Evolutionary conservation across 768 basidiomycete genomes (phyloP), one percentile per base, ranked within the genome.

Genomic region (Lactarius pseudohatsudake): DNA sequence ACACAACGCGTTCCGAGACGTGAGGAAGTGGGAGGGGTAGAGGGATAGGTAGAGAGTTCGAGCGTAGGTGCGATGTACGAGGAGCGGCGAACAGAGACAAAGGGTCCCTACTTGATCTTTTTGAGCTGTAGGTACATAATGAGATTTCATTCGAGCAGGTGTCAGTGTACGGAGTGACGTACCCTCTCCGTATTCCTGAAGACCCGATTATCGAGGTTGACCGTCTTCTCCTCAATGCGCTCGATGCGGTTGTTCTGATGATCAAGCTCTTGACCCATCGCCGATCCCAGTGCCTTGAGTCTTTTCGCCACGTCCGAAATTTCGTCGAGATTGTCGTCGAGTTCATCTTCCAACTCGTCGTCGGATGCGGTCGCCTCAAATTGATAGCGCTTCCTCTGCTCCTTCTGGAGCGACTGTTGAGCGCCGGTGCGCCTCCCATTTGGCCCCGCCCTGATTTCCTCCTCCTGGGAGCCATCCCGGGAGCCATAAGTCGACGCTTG

Each of bases 321-420:
- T 76, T 96, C 94, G 74, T 92, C 87, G 30, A 99, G 79, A 75
- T 98, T 98, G 69, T 84, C 86, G 72, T 98, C 96, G 43, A 99
- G 73, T 77, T 98, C 95, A 72, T 98, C 90, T 79, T 99, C 96
- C 1, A 96, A 70, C 77, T 96, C 94, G 71, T 98, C 95, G 73
- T 99, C 96, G 7, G 90, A 92, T 3, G 84, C 92, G 43, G 86
- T 90, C 32, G 87, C 86, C 71, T 99, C 96, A 73, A 98, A 97
- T 77, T 98, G 94, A 75, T 86, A 98, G 41, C 91, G 85, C 72
- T 88, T 85, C 71, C 92, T 82, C 72, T 88, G 88, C 64, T 89
- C 91, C 76, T 88, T 86, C 71, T 83, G 79, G 11, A 78, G 77
- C 16, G 81, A 75, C 64, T 82, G 77, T 72, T 90, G 85, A 59